Percentiles rank a stretch among this genome's conserved stretches.
These are phyloP conservation scores for Physcia stellaris DNA, from an alignment of 495 filamentous ascomycete species.

Conservation along the genomic window DNA sequence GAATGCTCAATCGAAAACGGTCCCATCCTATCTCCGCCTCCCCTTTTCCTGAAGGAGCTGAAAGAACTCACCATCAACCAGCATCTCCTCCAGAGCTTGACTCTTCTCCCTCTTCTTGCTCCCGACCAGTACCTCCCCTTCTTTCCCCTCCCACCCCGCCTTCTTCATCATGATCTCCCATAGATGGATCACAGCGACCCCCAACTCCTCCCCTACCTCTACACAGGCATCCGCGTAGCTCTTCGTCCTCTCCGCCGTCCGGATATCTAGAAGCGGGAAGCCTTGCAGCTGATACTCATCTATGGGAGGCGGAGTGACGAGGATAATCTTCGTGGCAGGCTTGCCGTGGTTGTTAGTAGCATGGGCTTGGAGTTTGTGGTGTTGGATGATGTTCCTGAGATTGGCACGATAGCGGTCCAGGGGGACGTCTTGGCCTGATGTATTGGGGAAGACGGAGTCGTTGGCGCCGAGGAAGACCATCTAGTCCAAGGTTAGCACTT, in stretches of 20 bases:
- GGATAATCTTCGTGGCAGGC: conserved; percentile 57
- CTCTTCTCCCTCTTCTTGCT: conserved; percentile 35
- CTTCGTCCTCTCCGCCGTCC: conserved; percentile 50
- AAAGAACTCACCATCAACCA: conserved; percentile 43
- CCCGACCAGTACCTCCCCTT: conserved; percentile 37
- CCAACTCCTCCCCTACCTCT: conserved; percentile 48
- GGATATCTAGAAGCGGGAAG: conserved; percentile 37
- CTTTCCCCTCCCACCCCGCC: conserved; percentile 40
- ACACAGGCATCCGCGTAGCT: conserved; percentile 56
- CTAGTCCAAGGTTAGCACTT: too few species aligned
- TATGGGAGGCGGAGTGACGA: conserved; percentile 68
- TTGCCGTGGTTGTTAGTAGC: too few species aligned
- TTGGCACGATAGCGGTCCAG: conserved; percentile 59
- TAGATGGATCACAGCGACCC: conserved; percentile 57
- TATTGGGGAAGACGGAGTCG: conserved; percentile 53
- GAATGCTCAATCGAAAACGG: too few species aligned
- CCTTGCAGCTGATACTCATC: conserved; percentile 55
- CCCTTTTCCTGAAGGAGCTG: conserved; percentile 6
- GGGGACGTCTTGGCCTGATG: conserved; percentile 55
- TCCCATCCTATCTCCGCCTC: too few species aligned
- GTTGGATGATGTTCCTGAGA: conserved; percentile 51
- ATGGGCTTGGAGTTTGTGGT: conserved; percentile 53
- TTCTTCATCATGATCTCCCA: conserved; percentile 57
- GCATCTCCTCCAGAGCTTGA: conserved; percentile 32
- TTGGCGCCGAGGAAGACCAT: conserved; percentile 79